Evolutionary conservation across 306 rosid species (phyloP).

Genomic region (Fragaria nilgerrensis): DNA sequence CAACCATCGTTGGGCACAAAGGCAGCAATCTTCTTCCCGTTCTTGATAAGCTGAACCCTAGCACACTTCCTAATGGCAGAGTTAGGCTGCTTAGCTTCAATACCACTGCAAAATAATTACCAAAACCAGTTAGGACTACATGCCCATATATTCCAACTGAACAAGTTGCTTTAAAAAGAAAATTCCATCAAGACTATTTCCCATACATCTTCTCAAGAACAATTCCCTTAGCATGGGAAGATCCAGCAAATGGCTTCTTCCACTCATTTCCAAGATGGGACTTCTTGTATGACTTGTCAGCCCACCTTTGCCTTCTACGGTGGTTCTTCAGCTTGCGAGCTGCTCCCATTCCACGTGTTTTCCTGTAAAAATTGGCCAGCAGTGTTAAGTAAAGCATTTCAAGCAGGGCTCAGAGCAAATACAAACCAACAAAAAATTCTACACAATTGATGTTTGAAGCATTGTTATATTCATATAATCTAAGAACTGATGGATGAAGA

Average conservation of each 20-base stretch:
- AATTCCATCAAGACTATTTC: slow-evolving; percentile 7
- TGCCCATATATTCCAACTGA: not conserved
- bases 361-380: slow-evolving; percentile 27
- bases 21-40: slow-evolving; percentile 68
- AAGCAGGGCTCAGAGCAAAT: not conserved
- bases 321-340: slow-evolving; percentile 68
- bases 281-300: slow-evolving; percentile 63
- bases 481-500: not conserved
- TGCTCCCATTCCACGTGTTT: slow-evolving; percentile 66
- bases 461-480: not conserved
- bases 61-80: slow-evolving; percentile 72
- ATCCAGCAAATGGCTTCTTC: slow-evolving; percentile 70
- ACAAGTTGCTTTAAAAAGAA: not conserved
- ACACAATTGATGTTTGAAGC: not conserved
- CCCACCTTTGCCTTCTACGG: slow-evolving; percentile 68
- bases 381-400: not conserved
- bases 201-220: slow-evolving; percentile 62
- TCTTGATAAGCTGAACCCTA: slow-evolving; percentile 60
- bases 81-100: slow-evolving; percentile 70
- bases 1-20: slow-evolving; percentile 72
- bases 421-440: not conserved
- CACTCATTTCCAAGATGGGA: slow-evolving; percentile 66
- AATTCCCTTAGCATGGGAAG: slow-evolving; percentile 61
- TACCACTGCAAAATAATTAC: slow-evolving; percentile 42
- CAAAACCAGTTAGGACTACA: not conserved